Evolutionary conservation across 2,329 filamentous ascomycete species (phyloP).

Genomic region (Cytospora paraplurivora): DNA sequence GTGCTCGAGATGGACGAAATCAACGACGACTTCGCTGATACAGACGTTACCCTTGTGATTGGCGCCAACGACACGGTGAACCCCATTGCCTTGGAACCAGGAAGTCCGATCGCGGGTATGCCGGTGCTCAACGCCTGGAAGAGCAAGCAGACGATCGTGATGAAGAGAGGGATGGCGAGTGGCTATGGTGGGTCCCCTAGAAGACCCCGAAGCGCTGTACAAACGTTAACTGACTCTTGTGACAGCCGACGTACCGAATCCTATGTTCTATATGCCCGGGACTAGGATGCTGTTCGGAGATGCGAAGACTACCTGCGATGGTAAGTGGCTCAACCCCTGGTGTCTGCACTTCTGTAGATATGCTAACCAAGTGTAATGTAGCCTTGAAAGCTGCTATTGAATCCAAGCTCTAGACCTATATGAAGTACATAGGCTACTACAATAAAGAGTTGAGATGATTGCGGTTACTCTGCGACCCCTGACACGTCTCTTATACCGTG

Average conservation of each 20-base stretch:
- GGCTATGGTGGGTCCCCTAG: conserved; percentile 68
- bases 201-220: background rate
- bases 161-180: conserved; percentile 89
- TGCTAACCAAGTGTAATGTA: background rate
- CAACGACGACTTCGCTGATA: conserved; percentile 86
- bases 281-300: conserved; percentile 93
- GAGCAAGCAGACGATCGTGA: conserved; percentile 88
- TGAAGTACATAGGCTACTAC: background rate
- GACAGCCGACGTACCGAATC: conserved; percentile 82
- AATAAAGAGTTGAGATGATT: background rate
- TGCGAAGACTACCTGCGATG: conserved; percentile 81
- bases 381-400: conserved; percentile 2
- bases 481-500: background rate
- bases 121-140: conserved; percentile 92
- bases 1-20: conserved; percentile 96
- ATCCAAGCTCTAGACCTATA: conserved; percentile 2
- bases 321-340: conserved; percentile 45
- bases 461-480: background rate
- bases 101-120: conserved; percentile 87
- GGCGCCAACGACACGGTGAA: conserved; percentile 94
- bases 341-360: background rate
- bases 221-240: conserved; percentile 18
- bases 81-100: conserved; percentile 81
- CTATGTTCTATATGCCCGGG: conserved; percentile 90
- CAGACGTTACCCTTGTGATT: conserved; percentile 84